Evolutionary conservation across 805 yeast species (phyloP).

Genomic region (Cyberlindnera nakhonratchasimensis): DNA sequence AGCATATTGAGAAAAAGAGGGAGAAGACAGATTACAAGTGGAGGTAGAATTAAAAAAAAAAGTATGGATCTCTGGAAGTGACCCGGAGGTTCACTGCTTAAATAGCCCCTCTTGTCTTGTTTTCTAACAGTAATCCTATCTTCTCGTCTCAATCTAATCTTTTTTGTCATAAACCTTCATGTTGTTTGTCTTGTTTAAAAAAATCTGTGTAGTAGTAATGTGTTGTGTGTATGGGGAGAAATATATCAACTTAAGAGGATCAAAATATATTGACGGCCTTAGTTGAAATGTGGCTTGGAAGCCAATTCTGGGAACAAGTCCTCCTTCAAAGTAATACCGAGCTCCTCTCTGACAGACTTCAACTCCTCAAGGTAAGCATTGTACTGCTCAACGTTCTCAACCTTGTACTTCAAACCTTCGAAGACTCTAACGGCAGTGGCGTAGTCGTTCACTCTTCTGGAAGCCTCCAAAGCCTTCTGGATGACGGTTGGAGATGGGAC

Average conservation of each 20-base stretch:
- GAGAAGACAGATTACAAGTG: background rate
- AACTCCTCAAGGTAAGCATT: slow-evolving; percentile 94
- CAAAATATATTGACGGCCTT: background rate
- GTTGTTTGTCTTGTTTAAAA: slow-evolving; percentile 1
- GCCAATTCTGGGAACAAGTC: slow-evolving; percentile 58
- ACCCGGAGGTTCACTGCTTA: too few species aligned
- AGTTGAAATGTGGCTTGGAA: slow-evolving; percentile 25
- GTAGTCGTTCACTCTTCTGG: slow-evolving; percentile 98
- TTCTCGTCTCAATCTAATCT: too few species aligned
- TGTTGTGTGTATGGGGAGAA: background rate
- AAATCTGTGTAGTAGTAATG: slow-evolving; percentile 1
- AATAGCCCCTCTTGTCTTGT: too few species aligned
- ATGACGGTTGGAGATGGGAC: slow-evolving; percentile 97
- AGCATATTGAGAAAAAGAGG: background rate
- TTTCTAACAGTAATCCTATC: too few species aligned
- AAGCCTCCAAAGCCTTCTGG: slow-evolving; percentile 94
- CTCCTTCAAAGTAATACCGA: slow-evolving; percentile 91
- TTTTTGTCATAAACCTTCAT: slow-evolving; percentile 5
- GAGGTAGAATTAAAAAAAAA: background rate
- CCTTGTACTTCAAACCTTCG: slow-evolving; percentile 95
- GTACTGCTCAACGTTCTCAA: slow-evolving; percentile 91
- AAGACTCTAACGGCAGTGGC: slow-evolving; percentile 98
- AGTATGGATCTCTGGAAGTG: too few species aligned
- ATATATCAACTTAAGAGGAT: background rate
- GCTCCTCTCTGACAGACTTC: slow-evolving; percentile 84